Base-by-base conservation (phyloP, 176 grass and related monocot genomes). In the Chloris gayana region DNA sequence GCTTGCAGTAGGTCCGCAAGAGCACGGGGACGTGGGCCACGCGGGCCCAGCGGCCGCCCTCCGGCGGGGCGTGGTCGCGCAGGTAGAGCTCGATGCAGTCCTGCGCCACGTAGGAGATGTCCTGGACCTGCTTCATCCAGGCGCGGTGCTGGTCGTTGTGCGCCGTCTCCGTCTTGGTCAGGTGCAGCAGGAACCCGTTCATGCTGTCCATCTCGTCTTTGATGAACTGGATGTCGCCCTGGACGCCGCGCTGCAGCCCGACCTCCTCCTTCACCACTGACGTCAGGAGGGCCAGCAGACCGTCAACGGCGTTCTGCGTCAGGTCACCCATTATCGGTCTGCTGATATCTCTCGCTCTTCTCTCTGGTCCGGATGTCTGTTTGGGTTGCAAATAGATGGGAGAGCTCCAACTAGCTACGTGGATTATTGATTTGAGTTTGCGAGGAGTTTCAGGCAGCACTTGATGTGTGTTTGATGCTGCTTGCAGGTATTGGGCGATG, bases 101-200 rank as follows among this genome's bases (percentile, higher is more conserved):
- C 25, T 79, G 12, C 1, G 83, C 42, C 68, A 64, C 12, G 69
- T 80, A 73, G 46, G 84, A 4, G 58, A 85, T 19, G 0, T 80
- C 84, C 13, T 68, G 58, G 31, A 85, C 69, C 69, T 85, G 83
- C 83, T 80, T 85, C 83, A 85, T 85, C 83, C 83, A 85, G 4
- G 76, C 83, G 0, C 83, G 83, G 44, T 66, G 2, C 84, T 85
- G 84, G 84, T 85, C 68, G 26, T 79, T 27, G 59, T 85, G 83
- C 35, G 18, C 54, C 15, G 6, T 26, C 50, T 60, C 67, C 33
- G 58, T 33, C 83, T 60, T 60, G 57, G n/a, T 60, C 57, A 60
- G 57, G n/a, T 60, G 57, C 24, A 60, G 24, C 24, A 60, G 57
- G 57, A 60, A 60, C 7, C 57, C 57, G 24, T 14, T 27, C 57